phyloP scores from a whole-genome alignment of 2,329 filamentous ascomycete genomes.

The Diaporthe batatas region DNA sequence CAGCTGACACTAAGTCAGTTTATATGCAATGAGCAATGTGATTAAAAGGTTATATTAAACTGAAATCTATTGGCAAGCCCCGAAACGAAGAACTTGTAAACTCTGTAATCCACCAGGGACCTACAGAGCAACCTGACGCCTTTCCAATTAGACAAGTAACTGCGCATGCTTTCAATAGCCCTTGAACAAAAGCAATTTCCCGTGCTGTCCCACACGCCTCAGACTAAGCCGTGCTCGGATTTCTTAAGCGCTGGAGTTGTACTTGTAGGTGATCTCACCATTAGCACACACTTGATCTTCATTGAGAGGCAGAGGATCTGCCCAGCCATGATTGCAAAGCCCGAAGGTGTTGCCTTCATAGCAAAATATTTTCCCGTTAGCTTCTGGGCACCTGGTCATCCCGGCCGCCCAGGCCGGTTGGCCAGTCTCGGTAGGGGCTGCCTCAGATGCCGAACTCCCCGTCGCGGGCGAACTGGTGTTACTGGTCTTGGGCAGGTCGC shows the following conservation, averaged over 20 bases:
- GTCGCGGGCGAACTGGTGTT: background rate
- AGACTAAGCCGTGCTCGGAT: too few species aligned
- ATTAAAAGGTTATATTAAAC: background rate
- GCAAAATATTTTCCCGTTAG: background rate
- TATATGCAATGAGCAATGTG: background rate
- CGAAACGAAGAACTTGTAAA: background rate
- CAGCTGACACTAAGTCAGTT: background rate
- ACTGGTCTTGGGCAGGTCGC: background rate
- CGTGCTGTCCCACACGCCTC: too few species aligned
- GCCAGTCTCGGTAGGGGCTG: background rate
- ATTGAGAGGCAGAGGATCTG: background rate
- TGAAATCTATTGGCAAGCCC: background rate
- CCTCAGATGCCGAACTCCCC: background rate
- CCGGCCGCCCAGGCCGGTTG: conserved; percentile 5
- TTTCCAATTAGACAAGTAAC: background rate
- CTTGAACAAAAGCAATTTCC: background rate
- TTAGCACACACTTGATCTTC: background rate
- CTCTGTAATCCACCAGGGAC: background rate
- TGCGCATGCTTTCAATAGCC: background rate
- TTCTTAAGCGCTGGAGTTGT: background rate
- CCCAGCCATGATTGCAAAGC: conserved; percentile 1
- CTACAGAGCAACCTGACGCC: too few species aligned
- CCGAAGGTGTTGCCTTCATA: background rate
- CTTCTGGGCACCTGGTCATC: background rate
- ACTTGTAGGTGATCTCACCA: conserved; percentile 15